Evolutionary conservation across 768 basidiomycete genomes (phyloP).

Genomic region (Macrocybe gigantea): DNA sequence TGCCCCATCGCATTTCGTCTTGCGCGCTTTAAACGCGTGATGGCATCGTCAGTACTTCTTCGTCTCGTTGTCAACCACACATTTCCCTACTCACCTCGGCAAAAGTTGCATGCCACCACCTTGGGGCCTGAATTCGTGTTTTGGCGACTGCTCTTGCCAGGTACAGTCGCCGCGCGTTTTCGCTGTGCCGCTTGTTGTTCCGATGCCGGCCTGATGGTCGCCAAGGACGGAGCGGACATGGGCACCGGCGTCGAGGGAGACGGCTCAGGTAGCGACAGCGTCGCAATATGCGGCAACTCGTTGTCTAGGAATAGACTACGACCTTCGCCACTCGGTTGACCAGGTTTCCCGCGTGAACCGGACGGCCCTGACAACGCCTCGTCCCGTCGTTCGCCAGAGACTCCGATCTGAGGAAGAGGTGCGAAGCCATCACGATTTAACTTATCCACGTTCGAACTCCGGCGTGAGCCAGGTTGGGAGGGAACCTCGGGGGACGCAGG

Average conservation of each 20-base stretch:
- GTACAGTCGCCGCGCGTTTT: conserved; percentile 64
- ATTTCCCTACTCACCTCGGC: conserved; percentile 49
- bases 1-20: conserved; percentile 86
- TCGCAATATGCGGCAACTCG: conserved; percentile 69
- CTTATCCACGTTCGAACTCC: conserved; percentile 43
- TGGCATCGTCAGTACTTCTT: background rate
- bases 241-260: conserved; percentile 49
- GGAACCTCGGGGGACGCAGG: conserved; percentile 57
- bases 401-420: conserved; percentile 33
- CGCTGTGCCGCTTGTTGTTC: conserved; percentile 65
- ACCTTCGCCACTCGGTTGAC: conserved; percentile 21
- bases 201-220: conserved; percentile 59
- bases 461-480: conserved; percentile 40
- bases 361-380: conserved; percentile 31
- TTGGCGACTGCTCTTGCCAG: conserved; percentile 53
- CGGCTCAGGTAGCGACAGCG: conserved; percentile 53
- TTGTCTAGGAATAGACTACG: conserved; percentile 51
- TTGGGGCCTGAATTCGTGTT: conserved; percentile 72
- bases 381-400: conserved; percentile 41
- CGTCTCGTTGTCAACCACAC: too few species aligned
- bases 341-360: conserved; percentile 29
- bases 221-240: conserved; percentile 60
- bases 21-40: conserved; percentile 51
- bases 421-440: conserved; percentile 31
- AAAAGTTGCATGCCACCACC: conserved; percentile 86